Conservation (phyloP, 371 early-diverging fungal species). For the Rhizopus stolonifer region DNA sequence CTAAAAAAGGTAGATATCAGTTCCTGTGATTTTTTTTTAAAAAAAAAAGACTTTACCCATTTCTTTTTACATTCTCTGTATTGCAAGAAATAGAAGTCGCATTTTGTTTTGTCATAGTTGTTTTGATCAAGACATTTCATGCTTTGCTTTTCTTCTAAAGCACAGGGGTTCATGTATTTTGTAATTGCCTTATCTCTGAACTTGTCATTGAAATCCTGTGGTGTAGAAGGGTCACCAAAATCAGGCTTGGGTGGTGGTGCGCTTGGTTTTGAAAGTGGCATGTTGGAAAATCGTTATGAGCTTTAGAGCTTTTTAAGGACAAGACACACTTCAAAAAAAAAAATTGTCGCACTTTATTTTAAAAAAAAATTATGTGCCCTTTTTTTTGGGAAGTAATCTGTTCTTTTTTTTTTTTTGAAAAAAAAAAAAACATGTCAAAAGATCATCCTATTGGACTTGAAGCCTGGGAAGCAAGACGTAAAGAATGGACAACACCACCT, state of each 20-base stretch:
- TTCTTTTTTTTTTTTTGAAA: no score
- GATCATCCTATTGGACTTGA: slow-evolving; percentile 13
- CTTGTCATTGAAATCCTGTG: slow-evolving; percentile 53
- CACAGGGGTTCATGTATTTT: slow-evolving; percentile 68
- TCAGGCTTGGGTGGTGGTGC: slow-evolving; percentile 51
- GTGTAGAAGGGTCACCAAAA: slow-evolving; percentile 49
- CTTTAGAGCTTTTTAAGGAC: no score
- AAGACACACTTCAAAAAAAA: no score
- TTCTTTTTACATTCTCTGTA: slow-evolving; percentile 70
- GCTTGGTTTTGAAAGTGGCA: slow-evolving; percentile 51
- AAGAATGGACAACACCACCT: slow-evolving; percentile 23
- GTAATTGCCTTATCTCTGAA: slow-evolving; percentile 56
- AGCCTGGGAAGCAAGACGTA: slow-evolving; percentile 20
- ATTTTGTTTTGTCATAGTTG: slow-evolving; percentile 58
- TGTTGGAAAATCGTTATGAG: no score
- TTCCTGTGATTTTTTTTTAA: neutral
- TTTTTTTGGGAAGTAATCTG: no score
- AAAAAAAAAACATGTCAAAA: neutral
- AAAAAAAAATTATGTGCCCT: no score
- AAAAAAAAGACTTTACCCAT: slow-evolving; percentile 47
- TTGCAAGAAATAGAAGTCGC: slow-evolving; percentile 60
- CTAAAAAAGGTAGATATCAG: slow-evolving; percentile 16
- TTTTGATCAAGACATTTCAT: slow-evolving; percentile 66
- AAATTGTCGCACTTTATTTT: no score
- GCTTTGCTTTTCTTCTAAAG: slow-evolving; percentile 57